Percentiles rank a stretch among this genome's conserved stretches.
phyloP scores from a whole-genome alignment of 2,329 filamentous ascomycete genomes.

The Delphinella strobiligena region DNA sequence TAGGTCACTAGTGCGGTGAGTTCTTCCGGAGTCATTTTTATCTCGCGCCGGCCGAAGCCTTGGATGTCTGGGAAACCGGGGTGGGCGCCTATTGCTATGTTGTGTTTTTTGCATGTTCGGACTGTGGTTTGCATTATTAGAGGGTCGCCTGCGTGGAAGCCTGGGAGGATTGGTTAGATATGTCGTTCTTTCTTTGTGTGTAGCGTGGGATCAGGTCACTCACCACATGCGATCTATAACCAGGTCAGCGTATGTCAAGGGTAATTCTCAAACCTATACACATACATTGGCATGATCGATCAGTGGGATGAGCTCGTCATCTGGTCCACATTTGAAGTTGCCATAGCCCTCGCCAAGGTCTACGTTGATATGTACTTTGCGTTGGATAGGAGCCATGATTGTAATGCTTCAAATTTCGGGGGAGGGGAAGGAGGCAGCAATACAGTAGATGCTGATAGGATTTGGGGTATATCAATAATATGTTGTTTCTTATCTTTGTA shows the following conservation, averaged over 20 bases:
- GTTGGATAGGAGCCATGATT: conserved; percentile 37
- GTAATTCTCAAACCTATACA: no score
- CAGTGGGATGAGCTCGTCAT: conserved; percentile 47
- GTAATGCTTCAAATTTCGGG: no score
- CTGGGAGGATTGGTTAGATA: conserved; percentile 6
- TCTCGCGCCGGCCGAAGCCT: conserved; percentile 52
- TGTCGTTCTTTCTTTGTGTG: neutral
- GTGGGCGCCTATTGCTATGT: conserved; percentile 48
- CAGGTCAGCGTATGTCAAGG: no score
- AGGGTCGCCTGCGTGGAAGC: conserved; percentile 40
- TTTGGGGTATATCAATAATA: no score
- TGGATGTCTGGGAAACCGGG: conserved; percentile 53
- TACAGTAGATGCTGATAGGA: no score
- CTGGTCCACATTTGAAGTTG: conserved; percentile 41
- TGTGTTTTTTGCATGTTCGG: conserved; percentile 35
- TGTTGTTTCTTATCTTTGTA: no score
- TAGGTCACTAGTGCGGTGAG: conserved; percentile 47
- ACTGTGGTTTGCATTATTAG: conserved; percentile 40
- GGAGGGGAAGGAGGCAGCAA: no score
- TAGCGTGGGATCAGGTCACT: neutral
- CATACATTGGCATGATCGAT: conserved; percentile 49
- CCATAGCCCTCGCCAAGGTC: conserved; percentile 44
- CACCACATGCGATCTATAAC: conserved; percentile 33
- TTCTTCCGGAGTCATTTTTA: conserved; percentile 46
- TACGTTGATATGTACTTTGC: conserved; percentile 42